Base-by-base conservation (phyloP, 1,284 basidiomycete species). In the Pascua sp. region DNA sequence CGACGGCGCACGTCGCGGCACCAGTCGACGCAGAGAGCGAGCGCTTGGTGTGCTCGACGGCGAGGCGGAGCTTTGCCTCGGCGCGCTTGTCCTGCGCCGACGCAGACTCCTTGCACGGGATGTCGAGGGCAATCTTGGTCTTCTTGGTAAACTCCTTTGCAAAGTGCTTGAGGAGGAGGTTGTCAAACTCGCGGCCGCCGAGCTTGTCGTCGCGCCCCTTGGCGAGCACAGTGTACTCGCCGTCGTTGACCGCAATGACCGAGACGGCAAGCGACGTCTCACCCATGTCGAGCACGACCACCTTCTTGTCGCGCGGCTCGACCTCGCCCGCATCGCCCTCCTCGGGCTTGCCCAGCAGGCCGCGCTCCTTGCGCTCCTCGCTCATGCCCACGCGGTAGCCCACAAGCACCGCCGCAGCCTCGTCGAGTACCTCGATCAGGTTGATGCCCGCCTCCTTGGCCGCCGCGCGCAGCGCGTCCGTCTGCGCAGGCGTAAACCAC, bases 101-200 rank as follows among this genome's bases (percentile, higher is more conserved):
- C n/a, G 84, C 80, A 7, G 78, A 76, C 53, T 72, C 70, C 16
- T 84, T 77, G 41, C 87, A 86, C 42, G 83, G 63, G 83, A 86
- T 60, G 13, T 82, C 78, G 42, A 97, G 81, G 0, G 86, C 80
- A 24, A 85, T 83, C 78, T 94, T 94, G 42, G 88, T 93, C 82
- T 98, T 98, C 78, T 98, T 98, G 54, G 90, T 90, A 77, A 98
- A 98, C 70, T 98, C 95, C 74, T 94, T 89, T 54, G 91, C 86
- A 77, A 98, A 97, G 81, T 90, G 90, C 60, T 88, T 86, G 79
- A 97, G 85, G 45, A 98, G 83, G 61, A 78, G 66, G 62, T 75
- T 73, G 71, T 79, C 76, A 62, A 83, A 79, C 58, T 80, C 76
- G 52, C 79, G 74, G 47, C 82, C 83, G 60, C 82, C 83, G 44